Conservation (phyloP, 2,329 filamentous ascomycete species). For the Apiospora koreana region DNA sequence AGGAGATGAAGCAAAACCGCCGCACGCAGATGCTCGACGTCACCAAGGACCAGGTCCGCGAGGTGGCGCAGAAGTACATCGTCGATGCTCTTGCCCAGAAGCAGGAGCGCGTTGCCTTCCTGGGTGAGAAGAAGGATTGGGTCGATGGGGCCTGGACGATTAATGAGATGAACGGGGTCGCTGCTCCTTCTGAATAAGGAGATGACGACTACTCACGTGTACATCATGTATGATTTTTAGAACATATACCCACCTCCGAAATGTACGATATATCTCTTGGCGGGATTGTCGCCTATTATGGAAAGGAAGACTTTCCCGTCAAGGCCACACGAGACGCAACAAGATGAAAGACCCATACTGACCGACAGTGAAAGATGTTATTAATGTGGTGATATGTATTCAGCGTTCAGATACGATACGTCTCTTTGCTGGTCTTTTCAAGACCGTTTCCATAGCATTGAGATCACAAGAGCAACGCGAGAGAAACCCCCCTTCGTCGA, state of each 20-base stretch:
- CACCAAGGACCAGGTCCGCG: conserved; percentile 74
- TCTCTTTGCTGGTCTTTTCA: conserved; percentile 48
- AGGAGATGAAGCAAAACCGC: conserved; percentile 85
- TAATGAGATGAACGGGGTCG: conserved; percentile 58
- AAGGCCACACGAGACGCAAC: neutral
- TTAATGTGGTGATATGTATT: neutral
- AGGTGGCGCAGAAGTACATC: conserved; percentile 80
- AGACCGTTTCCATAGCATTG: conserved; percentile 44
- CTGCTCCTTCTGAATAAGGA: conserved; percentile 12
- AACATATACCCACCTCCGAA: conserved; percentile 40
- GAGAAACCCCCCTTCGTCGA: conserved; percentile 40
- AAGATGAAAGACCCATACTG: too few relatives aligned
- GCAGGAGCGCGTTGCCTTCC: conserved; percentile 67
- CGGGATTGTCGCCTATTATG: conserved; percentile 15
- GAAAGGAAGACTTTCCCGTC: conserved; percentile 16
- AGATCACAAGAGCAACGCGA: conserved; percentile 64
- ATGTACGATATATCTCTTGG: conserved; percentile 20
- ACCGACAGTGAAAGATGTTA: neutral
- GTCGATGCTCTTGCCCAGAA: conserved; percentile 64
- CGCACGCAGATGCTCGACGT: conserved; percentile 87
- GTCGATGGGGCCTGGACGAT: conserved; percentile 73
- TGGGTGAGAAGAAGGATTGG: conserved; percentile 84
- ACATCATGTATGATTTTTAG: conserved; percentile 33
- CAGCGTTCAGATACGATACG: conserved; percentile 67
- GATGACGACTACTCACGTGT: conserved; percentile 20